Percentiles rank a stretch among this genome's conserved stretches.
phyloP scores from a whole-genome alignment of 202 grass and related monocot species.

The Eragrostis tef region DNA sequence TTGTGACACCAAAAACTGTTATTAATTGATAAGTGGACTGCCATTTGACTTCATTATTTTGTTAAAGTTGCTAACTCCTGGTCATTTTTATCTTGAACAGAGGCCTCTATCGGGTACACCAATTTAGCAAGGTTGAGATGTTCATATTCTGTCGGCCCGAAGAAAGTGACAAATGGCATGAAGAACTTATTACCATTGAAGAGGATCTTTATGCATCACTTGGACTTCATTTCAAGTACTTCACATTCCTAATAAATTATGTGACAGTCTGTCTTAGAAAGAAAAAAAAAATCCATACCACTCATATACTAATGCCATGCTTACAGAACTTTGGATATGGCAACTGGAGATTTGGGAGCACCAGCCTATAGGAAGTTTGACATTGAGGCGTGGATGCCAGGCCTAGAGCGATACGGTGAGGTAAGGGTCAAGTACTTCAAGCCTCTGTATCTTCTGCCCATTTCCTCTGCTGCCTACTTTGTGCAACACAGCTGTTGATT shows the following conservation, averaged over 20 bases:
- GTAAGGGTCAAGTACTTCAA: slow-evolving; percentile 47
- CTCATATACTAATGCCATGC: slow-evolving; percentile 9
- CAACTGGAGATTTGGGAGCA: slow-evolving; percentile 79
- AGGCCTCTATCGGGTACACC: slow-evolving; percentile 93
- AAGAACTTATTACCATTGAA: slow-evolving; percentile 91
- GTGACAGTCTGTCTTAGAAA: background rate
- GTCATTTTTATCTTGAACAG: slow-evolving; percentile 54
- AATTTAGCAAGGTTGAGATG: slow-evolving; percentile 99
- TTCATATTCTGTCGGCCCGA: slow-evolving; percentile 86
- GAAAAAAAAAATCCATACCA: background rate
- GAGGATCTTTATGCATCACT: slow-evolving; percentile 92
- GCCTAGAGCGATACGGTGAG: slow-evolving; percentile 80
- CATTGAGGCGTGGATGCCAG: slow-evolving; percentile 97
- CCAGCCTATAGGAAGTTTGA: slow-evolving; percentile 93
- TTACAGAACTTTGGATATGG: slow-evolving; percentile 87
- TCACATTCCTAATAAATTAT: slow-evolving; percentile 12
- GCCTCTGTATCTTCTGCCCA: background rate
- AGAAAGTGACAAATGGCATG: slow-evolving; percentile 80
- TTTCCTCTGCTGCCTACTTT: slow-evolving; percentile 4
- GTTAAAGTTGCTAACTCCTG: slow-evolving; percentile 4
- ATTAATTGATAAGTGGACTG: background rate
- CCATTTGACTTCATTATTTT: background rate
- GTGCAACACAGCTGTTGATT: background rate
- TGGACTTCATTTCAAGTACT: slow-evolving; percentile 94
- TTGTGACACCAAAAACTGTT: background rate